A percentile compares a stretch with the other conserved stretches of the same genome.
Conservation (phyloP, 192 early-diverging fungal species). For the Coemansia sp. region DNA sequence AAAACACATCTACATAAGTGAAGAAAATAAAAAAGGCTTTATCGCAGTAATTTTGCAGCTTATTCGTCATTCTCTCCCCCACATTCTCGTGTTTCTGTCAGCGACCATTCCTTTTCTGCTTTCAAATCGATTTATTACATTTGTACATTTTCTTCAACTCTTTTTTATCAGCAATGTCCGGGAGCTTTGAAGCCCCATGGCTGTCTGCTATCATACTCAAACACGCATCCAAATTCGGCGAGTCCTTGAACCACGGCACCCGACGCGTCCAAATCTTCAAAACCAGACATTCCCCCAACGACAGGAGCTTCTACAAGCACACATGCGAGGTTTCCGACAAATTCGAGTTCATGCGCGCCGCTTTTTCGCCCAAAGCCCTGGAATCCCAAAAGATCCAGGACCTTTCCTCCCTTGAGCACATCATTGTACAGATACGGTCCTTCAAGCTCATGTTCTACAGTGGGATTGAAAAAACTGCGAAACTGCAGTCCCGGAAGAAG, state of each 20-base stretch:
- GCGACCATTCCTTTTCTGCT: neutral
- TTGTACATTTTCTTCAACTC: neutral
- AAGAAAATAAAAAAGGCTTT: too few relatives aligned
- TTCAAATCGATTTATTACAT: neutral
- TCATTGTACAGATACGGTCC: constrained; percentile 16
- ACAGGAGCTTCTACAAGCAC: constrained; percentile 11
- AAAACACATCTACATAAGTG: too few relatives aligned
- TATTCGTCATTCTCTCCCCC: neutral
- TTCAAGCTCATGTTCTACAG: constrained; percentile 20
- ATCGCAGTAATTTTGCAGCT: neutral
- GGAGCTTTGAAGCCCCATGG: constrained; percentile 25
- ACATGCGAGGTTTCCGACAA: constrained; percentile 49
- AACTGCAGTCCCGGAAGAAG: neutral
- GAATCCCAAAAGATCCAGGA: neutral
- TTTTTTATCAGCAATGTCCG: constrained; percentile 27
- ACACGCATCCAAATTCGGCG: neutral
- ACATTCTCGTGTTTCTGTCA: too few relatives aligned
- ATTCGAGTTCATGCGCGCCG: constrained; percentile 36
- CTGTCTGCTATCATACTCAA: constrained; percentile 7
- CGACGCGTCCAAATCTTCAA: constrained; percentile 29
- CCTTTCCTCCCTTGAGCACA: neutral
- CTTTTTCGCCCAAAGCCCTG: constrained; percentile 15
- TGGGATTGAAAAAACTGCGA: neutral
- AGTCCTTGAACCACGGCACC: constrained; percentile 4
- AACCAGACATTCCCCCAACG: neutral